Percentiles rank a stretch among this genome's conserved stretches.
These are phyloP conservation scores for Clavispora santaluciae DNA, from an alignment of 805 yeast species.

Conservation along the genomic window DNA sequence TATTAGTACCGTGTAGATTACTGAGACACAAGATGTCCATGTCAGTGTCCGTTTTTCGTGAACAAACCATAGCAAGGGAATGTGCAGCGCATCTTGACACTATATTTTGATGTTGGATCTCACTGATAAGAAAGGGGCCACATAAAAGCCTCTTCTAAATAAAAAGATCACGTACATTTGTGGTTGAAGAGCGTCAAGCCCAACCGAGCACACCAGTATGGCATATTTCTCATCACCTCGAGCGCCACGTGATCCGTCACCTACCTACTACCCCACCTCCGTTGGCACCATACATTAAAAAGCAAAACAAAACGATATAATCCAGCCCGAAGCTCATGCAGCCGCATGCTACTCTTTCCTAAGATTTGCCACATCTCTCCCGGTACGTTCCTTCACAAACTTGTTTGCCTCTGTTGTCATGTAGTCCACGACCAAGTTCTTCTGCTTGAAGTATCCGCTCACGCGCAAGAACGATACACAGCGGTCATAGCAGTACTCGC, in stretches of 20 bases:
- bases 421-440: constrained; percentile 32
- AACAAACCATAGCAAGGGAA: constrained; percentile 9
- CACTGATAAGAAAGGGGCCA: constrained; percentile 6
- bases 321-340: background rate
- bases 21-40: constrained; percentile 3
- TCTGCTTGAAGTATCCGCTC: constrained; percentile 50
- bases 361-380: constrained; percentile 23
- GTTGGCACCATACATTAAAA: background rate
- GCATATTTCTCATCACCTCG: constrained; percentile 3
- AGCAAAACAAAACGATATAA: background rate
- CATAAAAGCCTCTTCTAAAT: background rate
- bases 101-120: constrained; percentile 12
- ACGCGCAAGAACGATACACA: constrained; percentile 41
- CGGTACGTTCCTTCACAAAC: constrained; percentile 14
- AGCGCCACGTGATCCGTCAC: background rate
- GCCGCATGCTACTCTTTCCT: constrained; percentile 5
- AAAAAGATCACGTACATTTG: constrained; percentile 5
- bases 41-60: constrained; percentile 29
- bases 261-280: background rate
- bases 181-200: too few species aligned
- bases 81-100: constrained; percentile 27
- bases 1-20: constrained; percentile 1
- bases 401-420: constrained; percentile 28
- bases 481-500: constrained; percentile 54
- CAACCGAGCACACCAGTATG: too few species aligned